Evolutionary conservation across 1,284 basidiomycete species (phyloP).

Genomic region (Ustilago lituana): DNA sequence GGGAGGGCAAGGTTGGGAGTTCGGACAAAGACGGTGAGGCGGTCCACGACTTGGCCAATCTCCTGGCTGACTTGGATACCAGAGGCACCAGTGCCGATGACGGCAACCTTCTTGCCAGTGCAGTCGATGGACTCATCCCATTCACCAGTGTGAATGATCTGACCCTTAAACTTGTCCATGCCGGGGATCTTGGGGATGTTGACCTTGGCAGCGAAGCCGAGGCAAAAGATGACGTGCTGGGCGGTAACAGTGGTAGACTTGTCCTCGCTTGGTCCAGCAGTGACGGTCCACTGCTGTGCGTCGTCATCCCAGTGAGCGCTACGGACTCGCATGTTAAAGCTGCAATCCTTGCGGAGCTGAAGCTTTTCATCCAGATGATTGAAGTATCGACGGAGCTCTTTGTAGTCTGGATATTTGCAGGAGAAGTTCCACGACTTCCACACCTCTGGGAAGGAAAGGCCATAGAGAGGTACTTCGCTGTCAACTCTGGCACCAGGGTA

Average conservation of each 20-base stretch:
- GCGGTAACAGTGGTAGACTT: constrained; percentile 29
- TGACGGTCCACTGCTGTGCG: constrained; percentile 34
- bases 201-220: constrained; percentile 51
- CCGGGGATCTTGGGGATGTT: constrained; percentile 70
- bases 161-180: constrained; percentile 71
- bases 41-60: constrained; percentile 45
- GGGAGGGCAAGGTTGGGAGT: constrained; percentile 56
- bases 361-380: constrained; percentile 50
- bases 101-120: constrained; percentile 72
- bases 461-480: constrained; percentile 49
- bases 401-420: constrained; percentile 49
- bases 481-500: constrained; percentile 53
- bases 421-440: constrained; percentile 50
- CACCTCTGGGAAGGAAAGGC: constrained; percentile 46
- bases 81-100: constrained; percentile 75
- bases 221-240: constrained; percentile 51
- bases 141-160: constrained; percentile 72
- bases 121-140: constrained; percentile 74
- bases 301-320: constrained; percentile 46
- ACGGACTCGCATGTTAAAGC: constrained; percentile 46
- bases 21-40: constrained; percentile 51
- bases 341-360: constrained; percentile 50
- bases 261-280: constrained; percentile 33
- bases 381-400: constrained; percentile 50
- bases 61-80: constrained; percentile 71